Evolutionary conservation across 345 rosid species (phyloP), one percentile per base, ranked within the genome.

Genomic region (Cardamine chenopodiifolia): DNA sequence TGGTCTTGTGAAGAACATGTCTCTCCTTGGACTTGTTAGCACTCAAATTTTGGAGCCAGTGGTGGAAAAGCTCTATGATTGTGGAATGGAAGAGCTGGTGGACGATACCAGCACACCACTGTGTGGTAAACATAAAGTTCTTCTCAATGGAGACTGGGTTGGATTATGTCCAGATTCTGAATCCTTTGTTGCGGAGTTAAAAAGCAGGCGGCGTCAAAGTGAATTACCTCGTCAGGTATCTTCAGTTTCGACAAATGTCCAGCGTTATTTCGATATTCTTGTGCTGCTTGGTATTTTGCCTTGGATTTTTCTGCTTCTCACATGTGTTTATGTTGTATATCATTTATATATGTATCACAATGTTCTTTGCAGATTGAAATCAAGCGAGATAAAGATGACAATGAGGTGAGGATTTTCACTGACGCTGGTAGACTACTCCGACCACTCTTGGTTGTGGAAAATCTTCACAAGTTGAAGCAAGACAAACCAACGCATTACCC

Each of bases 401-500:
- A 79, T 64, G 97, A 90, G 82, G 92, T 95, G 17, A 84, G 97
- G 40, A 85, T 95, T 53, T 90, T 82, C 84, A 72, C 90, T 57
- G 97, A 92, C 68, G 85, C 91, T 53, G 99, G 97, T 74, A 89
- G 99, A 84, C 83, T 92, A 66, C 83, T 95, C 66, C 97, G 92
- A 8, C 99, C 97, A 60, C 97, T 95, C 58, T 31, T 95, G 55
- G 91, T 92, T 70, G 89, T 90, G 59, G 85, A 86, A 73, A 92
- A 90, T 70, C 76, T 92, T 25, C 53, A 60, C 63, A 87, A 82
- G 74, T 60, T 86, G 28, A 85, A 81, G 63, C 67, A 73, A 31
- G 78, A 82, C 2, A 90, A 91, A 74, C 90, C 85, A 15, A 76
- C 71, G 8, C 78, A 53, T 14, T 85, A 80, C 49, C 49, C 75